A percentile compares a stretch with the other conserved stretches of the same genome.
Conservation (phyloP, 1,284 basidiomycete genomes). For the Phylloboletellus chloephorus region DNA sequence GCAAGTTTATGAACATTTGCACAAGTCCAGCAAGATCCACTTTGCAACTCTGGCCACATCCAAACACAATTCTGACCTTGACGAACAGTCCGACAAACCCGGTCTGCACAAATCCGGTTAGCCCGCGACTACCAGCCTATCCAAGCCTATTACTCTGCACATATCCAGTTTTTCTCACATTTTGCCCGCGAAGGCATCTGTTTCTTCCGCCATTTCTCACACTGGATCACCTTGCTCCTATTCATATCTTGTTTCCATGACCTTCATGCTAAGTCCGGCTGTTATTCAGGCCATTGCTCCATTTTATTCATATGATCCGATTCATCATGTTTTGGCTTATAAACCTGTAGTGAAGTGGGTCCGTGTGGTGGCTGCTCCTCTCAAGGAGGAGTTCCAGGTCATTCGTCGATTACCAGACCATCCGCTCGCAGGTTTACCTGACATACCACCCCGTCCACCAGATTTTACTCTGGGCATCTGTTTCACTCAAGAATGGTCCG, state of each 20-base stretch:
- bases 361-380: slow-evolving; percentile 14
- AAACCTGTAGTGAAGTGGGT: slow-evolving; percentile 2
- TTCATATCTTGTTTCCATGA: not conserved
- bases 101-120: too few species aligned
- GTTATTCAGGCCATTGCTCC: not conserved
- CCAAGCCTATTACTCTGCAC: too few species aligned
- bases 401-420: slow-evolving; percentile 7
- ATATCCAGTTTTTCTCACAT: too few species aligned
- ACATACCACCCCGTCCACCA: not conserved
- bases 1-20: too few species aligned
- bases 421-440: slow-evolving; percentile 1
- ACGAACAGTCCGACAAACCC: too few species aligned
- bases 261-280: not conserved
- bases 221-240: not conserved
- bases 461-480: not conserved
- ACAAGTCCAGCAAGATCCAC: too few species aligned
- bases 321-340: not conserved
- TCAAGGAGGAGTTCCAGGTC: slow-evolving; percentile 17
- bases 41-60: too few species aligned
- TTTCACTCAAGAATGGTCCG: not conserved
- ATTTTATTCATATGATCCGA: not conserved
- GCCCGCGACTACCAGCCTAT: too few species aligned
- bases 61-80: too few species aligned
- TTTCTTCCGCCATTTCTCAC: too few species aligned
- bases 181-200: too few species aligned